These are phyloP conservation scores for Penicillium fuscoglaucum DNA, from an alignment of 2,329 filamentous ascomycete genomes.

Conservation along the genomic window DNA sequence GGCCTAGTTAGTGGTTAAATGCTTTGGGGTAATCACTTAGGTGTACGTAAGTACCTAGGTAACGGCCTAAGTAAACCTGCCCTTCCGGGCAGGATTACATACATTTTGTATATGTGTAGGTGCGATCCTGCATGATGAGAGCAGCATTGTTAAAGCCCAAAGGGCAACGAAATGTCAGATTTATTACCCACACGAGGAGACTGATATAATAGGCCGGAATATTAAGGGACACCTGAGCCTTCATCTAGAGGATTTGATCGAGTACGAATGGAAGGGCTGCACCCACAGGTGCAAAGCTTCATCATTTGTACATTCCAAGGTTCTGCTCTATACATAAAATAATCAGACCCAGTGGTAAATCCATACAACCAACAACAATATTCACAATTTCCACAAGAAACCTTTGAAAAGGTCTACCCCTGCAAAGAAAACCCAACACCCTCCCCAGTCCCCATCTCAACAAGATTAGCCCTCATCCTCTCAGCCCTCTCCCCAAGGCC, in stretches of 20 bases:
- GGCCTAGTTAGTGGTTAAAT: too few species aligned
- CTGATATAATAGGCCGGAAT: background rate
- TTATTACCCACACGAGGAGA: background rate
- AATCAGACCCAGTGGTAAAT: background rate
- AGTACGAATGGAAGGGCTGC: background rate
- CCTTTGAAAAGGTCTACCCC: conserved; percentile 26
- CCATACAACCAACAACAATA: background rate
- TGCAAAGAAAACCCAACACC: conserved; percentile 47
- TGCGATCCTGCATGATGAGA: background rate
- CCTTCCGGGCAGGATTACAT: too few species aligned
- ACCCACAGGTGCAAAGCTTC: background rate
- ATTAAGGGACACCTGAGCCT: background rate
- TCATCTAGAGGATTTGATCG: background rate
- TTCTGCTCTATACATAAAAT: background rate
- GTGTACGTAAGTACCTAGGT: too few species aligned
- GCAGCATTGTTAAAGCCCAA: background rate
- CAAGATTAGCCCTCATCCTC: conserved; percentile 46
- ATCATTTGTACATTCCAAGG: background rate
- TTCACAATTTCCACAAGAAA: background rate
- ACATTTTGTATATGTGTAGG: background rate
- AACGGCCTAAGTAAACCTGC: too few species aligned
- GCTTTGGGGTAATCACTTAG: too few species aligned
- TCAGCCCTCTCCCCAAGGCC: conserved; percentile 41
- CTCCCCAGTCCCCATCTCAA: conserved; percentile 49
- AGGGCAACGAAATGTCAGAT: background rate